Percentiles rank a stretch among this genome's conserved stretches.
phyloP scores from a whole-genome alignment of 2,329 filamentous ascomycete genomes.

The Sporothrix dimorphospora region DNA sequence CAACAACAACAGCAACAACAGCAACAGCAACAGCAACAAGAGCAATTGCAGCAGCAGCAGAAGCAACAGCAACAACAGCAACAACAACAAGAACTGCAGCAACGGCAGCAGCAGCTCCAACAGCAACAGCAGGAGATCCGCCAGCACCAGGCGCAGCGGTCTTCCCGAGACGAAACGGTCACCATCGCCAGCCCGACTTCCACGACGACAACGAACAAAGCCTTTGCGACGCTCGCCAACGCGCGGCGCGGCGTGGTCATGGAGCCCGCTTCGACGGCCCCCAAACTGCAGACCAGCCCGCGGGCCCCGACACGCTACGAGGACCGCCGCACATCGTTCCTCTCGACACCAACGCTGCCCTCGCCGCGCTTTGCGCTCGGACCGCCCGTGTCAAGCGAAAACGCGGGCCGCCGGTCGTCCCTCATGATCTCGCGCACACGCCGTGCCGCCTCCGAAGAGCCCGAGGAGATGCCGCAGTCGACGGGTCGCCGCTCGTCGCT shows the following conservation, averaged over 20 bases:
- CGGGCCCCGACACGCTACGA: conserved; percentile 47
- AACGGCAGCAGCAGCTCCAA: conserved; percentile 15
- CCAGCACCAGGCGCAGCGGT: conserved; percentile 24
- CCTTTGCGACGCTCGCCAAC: conserved; percentile 28
- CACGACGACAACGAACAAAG: conserved; percentile 24
- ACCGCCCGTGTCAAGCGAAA: conserved; percentile 48
- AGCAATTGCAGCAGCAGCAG: neutral
- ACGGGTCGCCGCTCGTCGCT: conserved; percentile 51
- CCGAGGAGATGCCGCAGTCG: conserved; percentile 43
- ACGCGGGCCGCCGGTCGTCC: conserved; percentile 56
- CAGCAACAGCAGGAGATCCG: conserved; percentile 7
- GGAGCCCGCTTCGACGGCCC: conserved; percentile 34
- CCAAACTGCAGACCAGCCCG: conserved; percentile 42
- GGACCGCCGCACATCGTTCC: conserved; percentile 54
- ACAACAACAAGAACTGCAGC: conserved; percentile 28
- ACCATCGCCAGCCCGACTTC: conserved; percentile 23
- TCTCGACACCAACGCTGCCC: conserved; percentile 50
- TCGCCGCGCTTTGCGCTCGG: conserved; percentile 49
- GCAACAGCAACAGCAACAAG: neutral
- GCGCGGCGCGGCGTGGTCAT: conserved; percentile 27
- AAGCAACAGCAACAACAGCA: neutral
- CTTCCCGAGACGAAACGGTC: conserved; percentile 35
- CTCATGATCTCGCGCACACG: conserved; percentile 49
- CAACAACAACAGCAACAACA: neutral
- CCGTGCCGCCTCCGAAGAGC: conserved; percentile 54